Evolutionary conservation across 495 filamentous ascomycete genomes (phyloP), one percentile per base, ranked within the genome.

Genomic region (Mycothermus thermophilus): DNA sequence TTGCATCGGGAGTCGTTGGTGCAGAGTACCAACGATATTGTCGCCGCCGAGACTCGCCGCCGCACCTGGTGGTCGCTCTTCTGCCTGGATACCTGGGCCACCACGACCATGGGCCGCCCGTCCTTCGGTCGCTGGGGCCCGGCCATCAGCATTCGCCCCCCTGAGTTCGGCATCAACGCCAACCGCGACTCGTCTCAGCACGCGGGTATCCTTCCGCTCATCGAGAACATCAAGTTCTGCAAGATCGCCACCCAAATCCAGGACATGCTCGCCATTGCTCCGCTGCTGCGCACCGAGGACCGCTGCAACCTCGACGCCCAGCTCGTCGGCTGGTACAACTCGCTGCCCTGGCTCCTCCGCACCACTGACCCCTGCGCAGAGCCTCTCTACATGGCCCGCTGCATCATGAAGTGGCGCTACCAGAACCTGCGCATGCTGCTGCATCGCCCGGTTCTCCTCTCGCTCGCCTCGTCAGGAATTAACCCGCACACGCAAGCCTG

Each of bases 331-430:
- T 85, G 80, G 80, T 77, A 77, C 56, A 69, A 76, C 18, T 74
- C 71, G 20, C 69, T 87, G 0, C 81, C 81, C 0, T 75, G 74
- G 49, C 69, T 85, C 4, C 67, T 87, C 15, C 69, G 71, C 37
- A 73, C 74, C 9, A 75, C 73, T 19, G 71, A 80, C 43, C 71
- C 77, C 3, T 81, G 78, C 54, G 74, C 78, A 0, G 76, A 80
- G 41, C 71, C 76, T 1, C 69, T 85, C 17, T 70, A 72, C 39
- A 76, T 76, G 36, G 72, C 77, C 0, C 66, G 79, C 36, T 74
- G 74, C 34, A 71, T 85, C 46, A 85, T 84, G 77, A 78, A 81
- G 49, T 87, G 81, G 81, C 69, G 80, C 11, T 85, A 79, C 52
- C 72, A 77, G 49, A 83, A 82, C 45, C 70, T 82, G 35, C 76